Conservation (phyloP, 1,139 yeast genomes). For the Yamadazyma mexicana region DNA sequence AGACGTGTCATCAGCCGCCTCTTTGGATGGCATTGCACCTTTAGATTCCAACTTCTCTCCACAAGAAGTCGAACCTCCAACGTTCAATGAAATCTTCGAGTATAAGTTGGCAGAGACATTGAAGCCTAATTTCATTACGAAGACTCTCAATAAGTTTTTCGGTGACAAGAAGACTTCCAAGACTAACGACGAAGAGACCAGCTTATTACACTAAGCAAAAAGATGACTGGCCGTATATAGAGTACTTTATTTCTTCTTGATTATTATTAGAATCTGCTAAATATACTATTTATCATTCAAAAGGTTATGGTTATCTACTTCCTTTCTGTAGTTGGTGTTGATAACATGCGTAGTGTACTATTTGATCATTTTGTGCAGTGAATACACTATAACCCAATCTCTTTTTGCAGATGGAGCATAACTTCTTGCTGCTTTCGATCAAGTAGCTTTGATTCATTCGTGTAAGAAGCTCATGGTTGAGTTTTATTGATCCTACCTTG, state of each 20-base stretch:
- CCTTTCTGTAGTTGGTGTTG: conserved; percentile 4
- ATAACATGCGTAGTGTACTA: conserved; percentile 72
- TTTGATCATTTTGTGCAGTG: conserved; percentile 49
- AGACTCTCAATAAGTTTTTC: conserved; percentile 7
- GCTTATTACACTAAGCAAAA: conserved; percentile 9
- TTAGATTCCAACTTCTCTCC: conserved; percentile 25
- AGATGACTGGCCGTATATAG: not conserved
- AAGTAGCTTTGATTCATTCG: conserved; percentile 35
- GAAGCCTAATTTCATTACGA: conserved; percentile 13
- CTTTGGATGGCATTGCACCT: conserved; percentile 22
- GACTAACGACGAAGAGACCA: conserved; percentile 18
- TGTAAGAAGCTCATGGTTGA: conserved; percentile 36
- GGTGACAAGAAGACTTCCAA: conserved; percentile 8
- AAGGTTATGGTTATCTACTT: too few relatives aligned
- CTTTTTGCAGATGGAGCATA: conserved; percentile 63
- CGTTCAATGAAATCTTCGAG: conserved; percentile 29
- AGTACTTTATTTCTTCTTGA: conserved; percentile 1
- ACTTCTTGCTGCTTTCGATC: conserved; percentile 37
- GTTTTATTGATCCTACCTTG: conserved; percentile 37
- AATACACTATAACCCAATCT: conserved; percentile 64
- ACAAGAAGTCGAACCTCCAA: conserved; percentile 42
- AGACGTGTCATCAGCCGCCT: conserved; percentile 23
- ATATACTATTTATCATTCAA: not conserved
- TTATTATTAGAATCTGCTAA: not conserved
- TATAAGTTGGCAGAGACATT: conserved; percentile 25